Evolutionary conservation across 2,329 filamentous ascomycete species (phyloP), one percentile per base, ranked within the genome.

Genomic region (Neoarthrinium moseri): DNA sequence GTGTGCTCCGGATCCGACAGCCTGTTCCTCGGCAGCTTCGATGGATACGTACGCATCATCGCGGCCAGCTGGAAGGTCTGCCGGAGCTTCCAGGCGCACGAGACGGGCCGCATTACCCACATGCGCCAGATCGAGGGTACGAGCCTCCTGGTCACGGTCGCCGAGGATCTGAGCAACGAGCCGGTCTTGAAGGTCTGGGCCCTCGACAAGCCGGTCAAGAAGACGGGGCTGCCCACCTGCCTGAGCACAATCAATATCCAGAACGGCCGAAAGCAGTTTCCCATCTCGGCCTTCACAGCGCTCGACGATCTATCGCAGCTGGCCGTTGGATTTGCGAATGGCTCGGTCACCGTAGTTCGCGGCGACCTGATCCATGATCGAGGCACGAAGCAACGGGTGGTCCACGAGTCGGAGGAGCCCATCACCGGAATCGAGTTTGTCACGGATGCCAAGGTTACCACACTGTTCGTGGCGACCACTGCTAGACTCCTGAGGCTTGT

Each of bases 171-270:
- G 43, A 87, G 87, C 30, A 87, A 81, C 57, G 91, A 97, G 57
- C 92, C 94, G 0, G 79, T 92, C 17, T 70, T 99, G 49, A 97
- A 96, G 66, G 92, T 97, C n/a, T 99, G 94, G 94, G 92, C 90
- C 18, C 75, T 99, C 56, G 91, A 97, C 64, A 95, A 91, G 69
- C 78, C 86, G 4, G 90, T 95, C 55, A 97, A 94, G 78, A 97
- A 95, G 77, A 95, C 89, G 4, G 91, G 91, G 33, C 75, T 86
- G 51, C 94, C 94, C 13, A 89, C 86, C 30, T 97, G 94, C 63
- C 77, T 96, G 54, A 95, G 89, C 61, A 94, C 87, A 1, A 71
- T 96, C 42, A 83, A 78, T 18, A 86, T 99, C 53, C 88, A 91
- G 63, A 97, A 97, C 71, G 91, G 88, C 32, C 82, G 89, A 63